Conservation (phyloP, 2,329 filamentous ascomycete species). For the Peltaster fructicola region DNA sequence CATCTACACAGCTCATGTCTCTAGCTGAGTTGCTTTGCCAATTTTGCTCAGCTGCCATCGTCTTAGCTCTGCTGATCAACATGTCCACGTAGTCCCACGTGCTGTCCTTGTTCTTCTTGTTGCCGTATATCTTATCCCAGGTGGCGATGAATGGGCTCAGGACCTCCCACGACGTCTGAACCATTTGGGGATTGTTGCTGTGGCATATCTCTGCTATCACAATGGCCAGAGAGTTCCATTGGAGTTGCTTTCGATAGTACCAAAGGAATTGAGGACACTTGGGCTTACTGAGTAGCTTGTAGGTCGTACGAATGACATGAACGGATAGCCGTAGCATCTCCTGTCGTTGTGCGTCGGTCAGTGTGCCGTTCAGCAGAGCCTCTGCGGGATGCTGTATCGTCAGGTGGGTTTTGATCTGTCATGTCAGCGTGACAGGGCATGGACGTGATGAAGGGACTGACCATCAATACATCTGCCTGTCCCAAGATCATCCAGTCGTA, state of each 20-base stretch:
- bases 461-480: conserved; percentile 10
- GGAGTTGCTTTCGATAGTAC: conserved; percentile 13
- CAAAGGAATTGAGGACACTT: conserved; percentile 9
- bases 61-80: too few relatives aligned
- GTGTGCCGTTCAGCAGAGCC: too few relatives aligned
- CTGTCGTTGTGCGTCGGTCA: too few relatives aligned
- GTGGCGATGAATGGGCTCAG: conserved; percentile 11
- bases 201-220: conserved; percentile 13
- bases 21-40: too few relatives aligned
- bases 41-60: too few relatives aligned
- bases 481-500: conserved; percentile 13
- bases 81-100: conserved; percentile 16
- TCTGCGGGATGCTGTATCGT: conserved; percentile 11
- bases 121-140: conserved; percentile 13
- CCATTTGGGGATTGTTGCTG: conserved; percentile 10
- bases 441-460: conserved; percentile 2
- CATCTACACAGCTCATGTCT: too few relatives aligned
- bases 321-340: conserved; percentile 10
- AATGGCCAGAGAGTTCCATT: conserved; percentile 15
- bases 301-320: conserved; percentile 10
- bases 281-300: conserved; percentile 7
- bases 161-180: conserved; percentile 11
- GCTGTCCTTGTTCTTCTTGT: conserved; percentile 25
- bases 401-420: conserved; percentile 10
- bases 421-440: not conserved